Base-by-base conservation (phyloP, 2,329 filamentous ascomycete genomes). In the Phaeosphaeria sp. region DNA sequence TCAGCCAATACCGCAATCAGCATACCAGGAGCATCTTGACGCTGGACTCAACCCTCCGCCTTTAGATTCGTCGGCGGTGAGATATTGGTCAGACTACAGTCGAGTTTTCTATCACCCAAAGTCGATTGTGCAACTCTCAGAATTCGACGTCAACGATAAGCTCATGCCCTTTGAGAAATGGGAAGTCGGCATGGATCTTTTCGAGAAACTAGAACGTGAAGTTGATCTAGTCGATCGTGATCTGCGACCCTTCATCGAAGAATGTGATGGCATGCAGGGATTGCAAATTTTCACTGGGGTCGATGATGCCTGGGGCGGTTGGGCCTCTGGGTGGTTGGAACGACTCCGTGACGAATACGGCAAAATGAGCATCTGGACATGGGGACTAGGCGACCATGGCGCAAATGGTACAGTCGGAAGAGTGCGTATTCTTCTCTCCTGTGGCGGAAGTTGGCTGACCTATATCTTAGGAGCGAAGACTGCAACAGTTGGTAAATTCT, bases 41-140 rank as follows among this genome's bases (percentile, higher is more conserved):
- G 79, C 87, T 27, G 93, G 92, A 21, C 74, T 85, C 5, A 76
- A 85, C 2, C 83, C 89, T 6, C 86, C 90, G 0, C 79, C 82
- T 51, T 83, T 97, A 20, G 89, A 84, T 1, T 83, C 87, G 1
- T 85, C 88, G 6, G 85, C 86, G 11, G 91, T 98, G n/a, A 87
- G 92, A 53, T 98, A 95, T 79, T 99, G 95, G 94, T 96, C 93
- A 30, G 95, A 99, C 77, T 98, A 93, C 78, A 96, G 92, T 66
- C 87, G 92, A 24, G 86, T 95, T n/a, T 99, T 88, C 78, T 97
- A 91, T 74, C 93, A 98, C 74, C 95, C 95, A 8, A 87, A 87
- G 53, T 97, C 93, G 13, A 86, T 97, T 53, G 84, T 96, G 9
- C 93, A 96, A 73, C 82, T 98, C 22, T 75, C 72, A 2, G 92